phyloP scores from a whole-genome alignment of 2,329 filamentous ascomycete genomes.

The Lachnellula subtilissima region DNA sequence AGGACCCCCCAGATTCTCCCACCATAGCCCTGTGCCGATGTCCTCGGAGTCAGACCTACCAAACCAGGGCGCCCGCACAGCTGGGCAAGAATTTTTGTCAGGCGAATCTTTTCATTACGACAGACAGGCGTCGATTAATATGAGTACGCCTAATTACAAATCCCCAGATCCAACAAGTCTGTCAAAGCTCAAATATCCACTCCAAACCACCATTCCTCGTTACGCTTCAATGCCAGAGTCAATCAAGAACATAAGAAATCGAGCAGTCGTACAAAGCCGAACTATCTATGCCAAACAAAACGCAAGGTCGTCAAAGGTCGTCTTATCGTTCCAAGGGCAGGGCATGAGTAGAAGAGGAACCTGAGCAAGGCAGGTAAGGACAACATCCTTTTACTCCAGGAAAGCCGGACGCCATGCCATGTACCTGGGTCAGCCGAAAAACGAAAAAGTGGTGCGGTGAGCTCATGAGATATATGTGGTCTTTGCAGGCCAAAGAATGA shows the following conservation, averaged over 20 bases:
- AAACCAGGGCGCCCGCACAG: neutral
- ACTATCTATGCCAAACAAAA: conserved; percentile 13
- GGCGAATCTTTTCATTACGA: conserved; percentile 6
- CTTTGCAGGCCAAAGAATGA: conserved; percentile 39
- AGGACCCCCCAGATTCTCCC: neutral
- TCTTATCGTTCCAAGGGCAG: conserved; percentile 25
- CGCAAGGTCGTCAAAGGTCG: conserved; percentile 25
- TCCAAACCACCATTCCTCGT: conserved; percentile 8
- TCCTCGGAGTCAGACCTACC: neutral
- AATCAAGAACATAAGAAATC: conserved; percentile 15
- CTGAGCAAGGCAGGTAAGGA: conserved; percentile 16
- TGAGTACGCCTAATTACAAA: conserved; percentile 27
- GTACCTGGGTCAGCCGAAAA: conserved; percentile 7
- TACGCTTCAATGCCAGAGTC: conserved; percentile 14
- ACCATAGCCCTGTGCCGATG: neutral
- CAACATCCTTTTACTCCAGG: conserved; percentile 11
- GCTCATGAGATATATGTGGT: conserved; percentile 38
- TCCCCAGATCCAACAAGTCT: conserved; percentile 21
- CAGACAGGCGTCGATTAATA: conserved; percentile 3
- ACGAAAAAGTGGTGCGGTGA: conserved; percentile 20
- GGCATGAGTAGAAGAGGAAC: conserved; percentile 17
- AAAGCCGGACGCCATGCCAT: conserved; percentile 5
- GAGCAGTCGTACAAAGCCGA: conserved; percentile 11
- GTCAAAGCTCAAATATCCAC: conserved; percentile 9
- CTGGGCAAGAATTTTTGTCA: neutral